phyloP scores from a whole-genome alignment of 2,329 filamentous ascomycete species.

The Scedosporium minutisporum region DNA sequence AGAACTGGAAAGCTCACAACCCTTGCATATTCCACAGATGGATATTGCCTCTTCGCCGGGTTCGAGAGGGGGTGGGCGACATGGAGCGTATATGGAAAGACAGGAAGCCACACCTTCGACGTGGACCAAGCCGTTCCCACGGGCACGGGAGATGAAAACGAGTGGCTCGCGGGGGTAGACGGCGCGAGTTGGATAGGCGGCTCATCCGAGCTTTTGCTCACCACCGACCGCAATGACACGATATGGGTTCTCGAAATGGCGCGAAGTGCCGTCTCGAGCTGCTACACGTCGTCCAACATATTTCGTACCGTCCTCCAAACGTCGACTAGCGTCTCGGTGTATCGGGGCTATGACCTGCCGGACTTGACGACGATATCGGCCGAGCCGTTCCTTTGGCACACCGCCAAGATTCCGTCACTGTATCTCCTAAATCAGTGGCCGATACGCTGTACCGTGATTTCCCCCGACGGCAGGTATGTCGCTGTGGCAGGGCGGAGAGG shows the following conservation, averaged over 20 bases:
- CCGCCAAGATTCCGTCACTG: conserved; percentile 69
- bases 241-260: conserved; percentile 89
- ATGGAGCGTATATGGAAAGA: conserved; percentile 96
- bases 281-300: conserved; percentile 84
- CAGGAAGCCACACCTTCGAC: conserved; percentile 74
- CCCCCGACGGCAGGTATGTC: conserved; percentile 84
- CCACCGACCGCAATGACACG: conserved; percentile 60
- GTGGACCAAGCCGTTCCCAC: conserved; percentile 54
- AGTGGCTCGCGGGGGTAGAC: conserved; percentile 72
- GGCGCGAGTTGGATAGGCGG: conserved; percentile 80
- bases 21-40: conserved; percentile 83
- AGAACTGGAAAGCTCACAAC: conserved; percentile 64
- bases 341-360: conserved; percentile 83
- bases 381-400: conserved; percentile 92
- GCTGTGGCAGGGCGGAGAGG: conserved; percentile 91
- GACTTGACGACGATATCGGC: conserved; percentile 87
- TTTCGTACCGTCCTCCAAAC: conserved; percentile 84
- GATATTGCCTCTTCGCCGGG: conserved; percentile 89
- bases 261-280: conserved; percentile 83
- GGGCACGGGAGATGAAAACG: conserved; percentile 57
- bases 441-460: conserved; percentile 77
- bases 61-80: conserved; percentile 89
- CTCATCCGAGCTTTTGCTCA: conserved; percentile 75
- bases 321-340: conserved; percentile 79
- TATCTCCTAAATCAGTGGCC: conserved; percentile 94